Evolutionary conservation across 768 basidiomycete genomes (phyloP).

Genomic region (Lactifluus hygrophoroides): DNA sequence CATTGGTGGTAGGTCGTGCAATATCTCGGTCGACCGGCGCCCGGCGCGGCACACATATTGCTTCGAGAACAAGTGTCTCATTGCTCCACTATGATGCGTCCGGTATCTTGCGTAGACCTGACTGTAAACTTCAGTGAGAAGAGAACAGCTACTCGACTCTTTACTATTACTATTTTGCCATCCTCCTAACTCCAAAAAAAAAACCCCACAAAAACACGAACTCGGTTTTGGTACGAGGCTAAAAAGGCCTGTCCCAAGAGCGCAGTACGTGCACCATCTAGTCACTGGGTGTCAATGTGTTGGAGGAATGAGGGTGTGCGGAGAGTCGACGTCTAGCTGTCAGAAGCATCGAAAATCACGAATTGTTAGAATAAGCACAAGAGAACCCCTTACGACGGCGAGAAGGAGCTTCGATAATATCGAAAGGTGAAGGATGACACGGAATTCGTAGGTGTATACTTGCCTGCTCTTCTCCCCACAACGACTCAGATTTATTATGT

Average conservation of each 20-base stretch:
- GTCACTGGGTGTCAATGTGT: not conserved
- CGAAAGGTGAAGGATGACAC: not conserved
- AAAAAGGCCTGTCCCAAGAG: not conserved
- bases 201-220: no score
- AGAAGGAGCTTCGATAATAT: not conserved
- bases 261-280: not conserved
- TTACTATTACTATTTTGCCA: no score
- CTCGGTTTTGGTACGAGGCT: no score
- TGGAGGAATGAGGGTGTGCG: not conserved
- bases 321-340: not conserved
- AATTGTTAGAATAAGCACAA: not conserved
- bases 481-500: not conserved
- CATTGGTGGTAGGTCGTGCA: not conserved
- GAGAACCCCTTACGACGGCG: not conserved
- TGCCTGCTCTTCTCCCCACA: not conserved
- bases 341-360: not conserved
- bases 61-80: not conserved
- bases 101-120: no score
- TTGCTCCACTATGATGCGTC: no score
- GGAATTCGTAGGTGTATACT: not conserved
- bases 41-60: not conserved
- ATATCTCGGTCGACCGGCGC: not conserved
- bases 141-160: no score
- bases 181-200: no score
- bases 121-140: no score